These are phyloP conservation scores for Sicyos baderoa DNA, from an alignment of 306 rosid genomes.

Conservation along the genomic window DNA sequence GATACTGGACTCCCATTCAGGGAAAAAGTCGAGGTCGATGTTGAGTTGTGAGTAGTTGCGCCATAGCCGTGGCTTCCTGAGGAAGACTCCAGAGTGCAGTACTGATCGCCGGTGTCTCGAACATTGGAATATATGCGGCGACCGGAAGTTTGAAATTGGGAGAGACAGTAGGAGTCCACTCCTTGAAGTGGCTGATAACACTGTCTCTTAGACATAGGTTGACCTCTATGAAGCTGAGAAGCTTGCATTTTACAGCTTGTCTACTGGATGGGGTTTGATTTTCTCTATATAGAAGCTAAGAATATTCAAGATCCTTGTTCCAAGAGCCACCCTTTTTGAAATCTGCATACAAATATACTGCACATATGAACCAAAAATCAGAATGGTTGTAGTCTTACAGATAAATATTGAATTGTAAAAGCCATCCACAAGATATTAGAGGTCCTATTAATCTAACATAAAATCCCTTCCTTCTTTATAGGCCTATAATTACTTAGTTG, in stretches of 20 bases:
- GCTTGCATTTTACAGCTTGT: slow-evolving; percentile 50
- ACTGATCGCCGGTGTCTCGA: slow-evolving; percentile 34
- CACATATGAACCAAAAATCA: slow-evolving; percentile 7
- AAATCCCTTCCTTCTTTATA: background rate
- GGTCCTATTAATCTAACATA: no score
- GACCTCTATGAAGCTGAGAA: slow-evolving; percentile 54
- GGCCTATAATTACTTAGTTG: no score
- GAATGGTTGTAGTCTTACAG: no score
- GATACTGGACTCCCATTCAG: slow-evolving; percentile 40
- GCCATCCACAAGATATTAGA: background rate
- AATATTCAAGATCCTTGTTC: background rate
- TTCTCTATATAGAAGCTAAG: slow-evolving; percentile 15
- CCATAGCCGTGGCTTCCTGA: slow-evolving; percentile 35
- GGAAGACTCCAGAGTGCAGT: slow-evolving; percentile 88
- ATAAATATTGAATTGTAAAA: no score
- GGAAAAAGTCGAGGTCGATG: slow-evolving; percentile 48
- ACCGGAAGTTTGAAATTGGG: slow-evolving; percentile 46
- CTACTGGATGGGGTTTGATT: background rate
- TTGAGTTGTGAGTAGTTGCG: slow-evolving; percentile 34
- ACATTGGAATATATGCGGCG: slow-evolving; percentile 33
- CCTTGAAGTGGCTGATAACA: slow-evolving; percentile 57
- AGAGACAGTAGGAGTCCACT: slow-evolving; percentile 51
- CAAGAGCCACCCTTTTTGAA: background rate
- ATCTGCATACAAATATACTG: background rate
- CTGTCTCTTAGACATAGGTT: slow-evolving; percentile 45